A percentile compares a stretch with the other conserved stretches of the same genome.
These are phyloP conservation scores for Vaucheria bursata DNA, from an alignment of 352 stramenopile genomes.

Conservation along the genomic window DNA sequence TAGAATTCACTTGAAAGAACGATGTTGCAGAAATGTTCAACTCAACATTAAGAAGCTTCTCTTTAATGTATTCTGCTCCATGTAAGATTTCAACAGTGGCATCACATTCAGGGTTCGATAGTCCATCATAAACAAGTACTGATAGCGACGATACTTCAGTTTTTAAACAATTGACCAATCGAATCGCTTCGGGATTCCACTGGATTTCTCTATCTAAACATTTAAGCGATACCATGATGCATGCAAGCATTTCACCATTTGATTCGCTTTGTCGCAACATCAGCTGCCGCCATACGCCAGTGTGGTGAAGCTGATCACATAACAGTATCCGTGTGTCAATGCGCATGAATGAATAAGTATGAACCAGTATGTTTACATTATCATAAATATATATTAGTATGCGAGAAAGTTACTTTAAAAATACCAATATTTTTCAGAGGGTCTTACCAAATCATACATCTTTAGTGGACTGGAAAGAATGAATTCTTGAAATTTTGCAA, in stretches of 20 bases:
- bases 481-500: conserved; percentile 56
- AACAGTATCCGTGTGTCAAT: no score
- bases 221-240: neutral
- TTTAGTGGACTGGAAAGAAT: conserved; percentile 19
- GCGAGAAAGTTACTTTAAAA: no score
- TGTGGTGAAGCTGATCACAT: conserved; percentile 17
- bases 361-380: no score
- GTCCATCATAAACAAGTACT: conserved; percentile 67
- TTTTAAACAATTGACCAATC: no score
- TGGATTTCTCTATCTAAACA: neutral
- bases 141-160: conserved; percentile 64
- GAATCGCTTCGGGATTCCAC: neutral
- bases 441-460: conserved; percentile 40
- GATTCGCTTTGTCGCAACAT: conserved; percentile 9
- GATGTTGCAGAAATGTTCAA: conserved; percentile 78
- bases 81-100: conserved; percentile 63
- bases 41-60: conserved; percentile 69
- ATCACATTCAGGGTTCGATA: conserved; percentile 65
- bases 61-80: conserved; percentile 63
- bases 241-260: conserved; percentile 12
- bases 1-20: conserved; percentile 92
- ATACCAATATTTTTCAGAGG: no score
- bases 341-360: no score
- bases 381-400: no score
- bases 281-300: conserved; percentile 30